These are phyloP conservation scores for Lipomyces sp. DNA, from an alignment of 805 yeast genomes.

Conservation along the genomic window DNA sequence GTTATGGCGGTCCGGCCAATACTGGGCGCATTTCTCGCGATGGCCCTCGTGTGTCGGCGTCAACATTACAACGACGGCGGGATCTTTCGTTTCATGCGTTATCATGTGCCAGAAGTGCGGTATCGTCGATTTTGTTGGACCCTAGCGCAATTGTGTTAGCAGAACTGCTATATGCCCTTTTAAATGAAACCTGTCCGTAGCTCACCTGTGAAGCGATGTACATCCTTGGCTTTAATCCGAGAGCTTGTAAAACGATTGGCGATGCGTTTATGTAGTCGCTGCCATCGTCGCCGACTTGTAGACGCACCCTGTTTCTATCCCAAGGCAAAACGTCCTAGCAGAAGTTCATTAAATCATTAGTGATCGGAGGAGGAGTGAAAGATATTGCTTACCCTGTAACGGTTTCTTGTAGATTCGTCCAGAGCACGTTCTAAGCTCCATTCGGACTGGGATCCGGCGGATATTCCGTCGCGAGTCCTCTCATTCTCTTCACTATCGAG, in stretches of 20 bases:
- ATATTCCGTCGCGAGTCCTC: neutral
- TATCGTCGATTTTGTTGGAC: constrained; percentile 75
- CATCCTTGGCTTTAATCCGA: constrained; percentile 34
- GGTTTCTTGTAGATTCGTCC: constrained; percentile 9
- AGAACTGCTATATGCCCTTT: neutral
- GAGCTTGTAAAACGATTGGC: constrained; percentile 56
- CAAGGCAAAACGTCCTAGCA: constrained; percentile 63
- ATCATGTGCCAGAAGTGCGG: constrained; percentile 86
- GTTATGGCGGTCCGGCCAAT: constrained; percentile 61
- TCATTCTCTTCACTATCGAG: constrained; percentile 12
- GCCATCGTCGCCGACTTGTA: constrained; percentile 42
- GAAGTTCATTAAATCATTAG: neutral
- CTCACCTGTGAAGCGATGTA: constrained; percentile 47
- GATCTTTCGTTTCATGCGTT: constrained; percentile 67
- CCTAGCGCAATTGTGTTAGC: constrained; percentile 70
- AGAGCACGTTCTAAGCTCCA: constrained; percentile 9
- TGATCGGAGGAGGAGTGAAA: too few relatives aligned
- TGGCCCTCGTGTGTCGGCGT: constrained; percentile 79
- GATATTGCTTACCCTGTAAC: constrained; percentile 4
- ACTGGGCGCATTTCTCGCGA: constrained; percentile 78
- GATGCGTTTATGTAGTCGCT: constrained; percentile 87
- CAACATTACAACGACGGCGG: constrained; percentile 68
- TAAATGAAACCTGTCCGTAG: neutral
- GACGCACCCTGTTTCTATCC: constrained; percentile 72
- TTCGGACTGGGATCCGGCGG: neutral